These are phyloP conservation scores for Nicotiana undulata DNA, from an alignment of 257 asterid genomes.

Conservation along the genomic window DNA sequence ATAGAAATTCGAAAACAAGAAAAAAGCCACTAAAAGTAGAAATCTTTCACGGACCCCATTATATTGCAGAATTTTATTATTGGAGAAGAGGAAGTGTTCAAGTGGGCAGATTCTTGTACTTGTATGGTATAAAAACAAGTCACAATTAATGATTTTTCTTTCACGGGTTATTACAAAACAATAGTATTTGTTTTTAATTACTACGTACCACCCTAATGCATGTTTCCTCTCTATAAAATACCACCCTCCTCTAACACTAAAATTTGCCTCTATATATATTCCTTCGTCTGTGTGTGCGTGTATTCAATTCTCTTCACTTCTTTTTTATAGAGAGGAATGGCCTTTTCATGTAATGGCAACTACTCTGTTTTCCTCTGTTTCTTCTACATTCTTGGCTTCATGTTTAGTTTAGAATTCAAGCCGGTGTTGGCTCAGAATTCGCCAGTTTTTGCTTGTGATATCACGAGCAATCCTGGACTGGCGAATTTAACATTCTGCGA, in stretches of 20 bases:
- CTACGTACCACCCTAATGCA: neutral
- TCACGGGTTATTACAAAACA: slow-evolving; percentile 5
- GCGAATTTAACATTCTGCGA: slow-evolving; percentile 26
- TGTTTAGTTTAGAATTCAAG: neutral
- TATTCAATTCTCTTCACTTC: neutral
- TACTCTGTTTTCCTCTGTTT: slow-evolving; percentile 3
- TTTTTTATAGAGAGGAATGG: neutral
- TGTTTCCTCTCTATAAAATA: neutral
- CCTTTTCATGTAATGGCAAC: neutral
- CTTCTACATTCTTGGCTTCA: neutral
- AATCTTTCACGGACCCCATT: slow-evolving; percentile 1
- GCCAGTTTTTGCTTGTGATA: slow-evolving; percentile 28
- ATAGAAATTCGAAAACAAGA: neutral
- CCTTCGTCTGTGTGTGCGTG: neutral
- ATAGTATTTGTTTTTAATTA: neutral
- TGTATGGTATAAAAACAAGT: neutral
- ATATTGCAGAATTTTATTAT: neutral
- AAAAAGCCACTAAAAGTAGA: neutral
- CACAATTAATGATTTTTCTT: neutral
- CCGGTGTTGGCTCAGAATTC: slow-evolving; percentile 22
- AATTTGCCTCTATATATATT: neutral
- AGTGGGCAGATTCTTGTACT: neutral
- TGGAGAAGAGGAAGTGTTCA: neutral
- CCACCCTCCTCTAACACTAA: neutral
- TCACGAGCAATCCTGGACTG: slow-evolving; percentile 3